phyloP scores from a whole-genome alignment of 192 early-diverging fungal genomes.

The Lobulomyces angularis region DNA sequence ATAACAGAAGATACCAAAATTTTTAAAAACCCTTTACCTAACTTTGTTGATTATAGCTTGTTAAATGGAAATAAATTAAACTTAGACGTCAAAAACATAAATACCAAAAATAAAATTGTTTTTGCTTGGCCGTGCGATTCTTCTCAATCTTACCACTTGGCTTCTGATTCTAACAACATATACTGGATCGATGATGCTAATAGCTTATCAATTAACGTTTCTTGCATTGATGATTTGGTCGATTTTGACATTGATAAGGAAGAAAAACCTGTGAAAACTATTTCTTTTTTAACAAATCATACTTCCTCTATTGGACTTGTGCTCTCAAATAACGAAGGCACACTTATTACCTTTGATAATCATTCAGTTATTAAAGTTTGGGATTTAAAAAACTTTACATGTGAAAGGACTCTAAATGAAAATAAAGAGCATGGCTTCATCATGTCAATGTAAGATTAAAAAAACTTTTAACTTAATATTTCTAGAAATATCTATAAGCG shows the following conservation, averaged over 20 bases:
- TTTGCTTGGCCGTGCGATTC: slow-evolving; percentile 20
- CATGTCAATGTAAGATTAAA: too few species aligned
- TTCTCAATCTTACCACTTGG: slow-evolving; percentile 15
- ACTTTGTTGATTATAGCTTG: too few species aligned
- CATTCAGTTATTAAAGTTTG: slow-evolving; percentile 16
- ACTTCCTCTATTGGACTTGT: slow-evolving; percentile 15
- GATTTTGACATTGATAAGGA: neutral
- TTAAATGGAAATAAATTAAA: too few species aligned
- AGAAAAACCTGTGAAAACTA: neutral
- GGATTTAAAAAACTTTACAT: slow-evolving; percentile 11
- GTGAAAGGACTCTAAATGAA: slow-evolving; percentile 16
- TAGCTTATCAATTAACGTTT: neutral
- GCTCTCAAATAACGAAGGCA: slow-evolving; percentile 18
- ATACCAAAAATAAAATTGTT: too few species aligned
- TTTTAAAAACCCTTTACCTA: too few species aligned
- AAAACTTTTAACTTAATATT: too few species aligned
- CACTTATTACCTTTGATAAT: slow-evolving; percentile 18
- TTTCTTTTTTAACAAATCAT: slow-evolving; percentile 9
- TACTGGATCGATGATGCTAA: slow-evolving; percentile 12
- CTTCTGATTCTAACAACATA: slow-evolving; percentile 8
- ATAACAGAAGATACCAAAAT: too few species aligned
- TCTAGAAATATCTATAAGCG: slow-evolving; percentile 26
- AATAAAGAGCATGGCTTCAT: slow-evolving; percentile 17
- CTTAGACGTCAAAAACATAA: too few species aligned
- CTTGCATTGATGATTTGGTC: neutral